A percentile compares a stretch with the other conserved stretches of the same genome.
Conservation (phyloP, 106 monocot species). For the Hemerocallis citrina region DNA sequence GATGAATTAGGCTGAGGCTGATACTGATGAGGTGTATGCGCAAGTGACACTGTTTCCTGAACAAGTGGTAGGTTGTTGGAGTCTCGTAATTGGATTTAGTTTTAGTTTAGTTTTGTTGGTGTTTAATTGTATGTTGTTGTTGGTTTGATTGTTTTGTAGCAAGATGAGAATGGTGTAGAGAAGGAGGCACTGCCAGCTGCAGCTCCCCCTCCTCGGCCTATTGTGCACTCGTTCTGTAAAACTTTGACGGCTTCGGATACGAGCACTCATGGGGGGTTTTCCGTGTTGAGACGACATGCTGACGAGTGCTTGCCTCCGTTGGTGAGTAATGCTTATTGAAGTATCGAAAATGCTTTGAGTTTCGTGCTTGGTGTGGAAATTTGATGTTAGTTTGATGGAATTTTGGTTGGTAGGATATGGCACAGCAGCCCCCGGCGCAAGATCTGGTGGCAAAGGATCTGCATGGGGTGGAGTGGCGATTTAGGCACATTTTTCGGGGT, state of each 20-base stretch:
- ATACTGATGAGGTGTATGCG: constrained; percentile 74
- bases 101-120: neutral
- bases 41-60: constrained; percentile 76
- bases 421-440: constrained; percentile 72
- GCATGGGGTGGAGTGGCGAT: constrained; percentile 85
- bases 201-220: constrained; percentile 29
- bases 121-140: neutral
- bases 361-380: neutral
- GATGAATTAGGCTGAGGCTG: constrained; percentile 34
- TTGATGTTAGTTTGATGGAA: neutral
- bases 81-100: too few relatives aligned
- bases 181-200: constrained; percentile 35
- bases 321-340: constrained; percentile 15
- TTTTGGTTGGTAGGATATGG: constrained; percentile 61
- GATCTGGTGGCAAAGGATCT: constrained; percentile 92
- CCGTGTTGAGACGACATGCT: constrained; percentile 44
- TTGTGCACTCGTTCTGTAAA: constrained; percentile 78
- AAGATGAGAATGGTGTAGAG: constrained; percentile 49
- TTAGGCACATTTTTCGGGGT: constrained; percentile 96
- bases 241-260: constrained; percentile 86
- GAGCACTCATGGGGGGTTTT: constrained; percentile 79
- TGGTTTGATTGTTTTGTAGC: constrained; percentile 14
- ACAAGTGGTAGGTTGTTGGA: constrained; percentile 22
- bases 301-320: constrained; percentile 53
- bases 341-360: too few relatives aligned